Evolutionary conservation across 176 grass and related monocot species (phyloP).

Genomic region (Neostapfia colusana): DNA sequence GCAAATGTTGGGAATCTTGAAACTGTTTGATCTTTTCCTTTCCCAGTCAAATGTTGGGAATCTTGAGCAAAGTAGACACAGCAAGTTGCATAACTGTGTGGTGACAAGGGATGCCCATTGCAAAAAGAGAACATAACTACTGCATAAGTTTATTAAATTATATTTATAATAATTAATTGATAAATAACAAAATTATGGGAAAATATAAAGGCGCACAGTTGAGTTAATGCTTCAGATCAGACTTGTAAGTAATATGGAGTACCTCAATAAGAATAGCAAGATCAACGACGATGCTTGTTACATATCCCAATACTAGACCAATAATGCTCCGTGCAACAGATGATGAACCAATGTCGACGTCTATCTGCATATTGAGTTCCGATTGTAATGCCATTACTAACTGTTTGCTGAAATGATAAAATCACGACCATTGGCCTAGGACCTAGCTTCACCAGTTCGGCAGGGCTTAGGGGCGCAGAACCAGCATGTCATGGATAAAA

Average conservation of each 20-base stretch:
- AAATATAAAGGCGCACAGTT: neutral
- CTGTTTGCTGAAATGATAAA: conserved; percentile 30
- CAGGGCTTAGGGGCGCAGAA: neutral
- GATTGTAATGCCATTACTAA: neutral
- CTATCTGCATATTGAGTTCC: conserved; percentile 71
- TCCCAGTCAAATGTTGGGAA: neutral
- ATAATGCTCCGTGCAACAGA: conserved; percentile 95
- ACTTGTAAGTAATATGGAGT: neutral
- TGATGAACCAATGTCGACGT: conserved; percentile 96
- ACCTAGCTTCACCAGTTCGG: neutral
- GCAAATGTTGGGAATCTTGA: neutral
- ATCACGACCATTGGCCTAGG: neutral
- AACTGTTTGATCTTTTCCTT: neutral
- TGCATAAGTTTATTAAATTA: conserved; percentile 4
- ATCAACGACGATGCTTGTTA: conserved; percentile 94
- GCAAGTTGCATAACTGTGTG: neutral
- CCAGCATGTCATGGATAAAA: neutral
- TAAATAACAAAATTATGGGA: neutral
- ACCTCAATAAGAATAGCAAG: conserved; percentile 97
- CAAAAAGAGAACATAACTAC: neutral
- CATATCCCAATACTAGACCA: conserved; percentile 89
- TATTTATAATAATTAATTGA: conserved; percentile 4
- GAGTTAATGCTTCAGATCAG: neutral
- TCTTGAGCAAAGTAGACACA: neutral
- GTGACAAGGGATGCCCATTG: conserved; percentile 3